phyloP scores from a whole-genome alignment of 306 rosid genomes.

The Ammopiptanthus mongolicus region DNA sequence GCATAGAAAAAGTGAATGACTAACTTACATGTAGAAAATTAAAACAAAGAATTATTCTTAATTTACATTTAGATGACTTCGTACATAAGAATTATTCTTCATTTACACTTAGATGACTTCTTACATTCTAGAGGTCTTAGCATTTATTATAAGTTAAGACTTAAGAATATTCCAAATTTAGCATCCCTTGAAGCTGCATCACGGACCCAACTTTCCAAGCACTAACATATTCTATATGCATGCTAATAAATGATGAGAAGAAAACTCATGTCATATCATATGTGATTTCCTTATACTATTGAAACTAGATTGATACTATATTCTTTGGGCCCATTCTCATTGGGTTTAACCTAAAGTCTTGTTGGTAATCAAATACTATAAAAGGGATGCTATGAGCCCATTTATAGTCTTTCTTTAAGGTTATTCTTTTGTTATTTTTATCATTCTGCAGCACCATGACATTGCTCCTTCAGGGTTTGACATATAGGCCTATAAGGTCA shows the following conservation, averaged over 20 bases:
- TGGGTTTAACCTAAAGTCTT: neutral
- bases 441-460: neutral
- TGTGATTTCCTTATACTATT: neutral
- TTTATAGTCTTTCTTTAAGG: neutral
- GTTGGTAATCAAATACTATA: neutral
- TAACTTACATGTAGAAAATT: conserved; percentile 8
- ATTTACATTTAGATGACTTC: neutral
- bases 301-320: neutral
- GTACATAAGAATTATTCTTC: neutral
- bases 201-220: neutral
- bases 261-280: conserved; percentile 1
- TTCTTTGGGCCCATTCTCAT: neutral
- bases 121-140: neutral
- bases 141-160: neutral
- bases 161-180: neutral
- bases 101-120: neutral
- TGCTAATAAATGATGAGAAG: neutral
- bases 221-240: neutral
- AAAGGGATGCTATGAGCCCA: neutral
- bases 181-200: neutral
- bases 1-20: neutral
- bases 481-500: neutral
- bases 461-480: neutral
- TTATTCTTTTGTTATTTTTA: neutral
- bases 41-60: neutral